Base-by-base conservation (phyloP, 352 stramenopile genomes). In the Globisporangium nodosum region DNA sequence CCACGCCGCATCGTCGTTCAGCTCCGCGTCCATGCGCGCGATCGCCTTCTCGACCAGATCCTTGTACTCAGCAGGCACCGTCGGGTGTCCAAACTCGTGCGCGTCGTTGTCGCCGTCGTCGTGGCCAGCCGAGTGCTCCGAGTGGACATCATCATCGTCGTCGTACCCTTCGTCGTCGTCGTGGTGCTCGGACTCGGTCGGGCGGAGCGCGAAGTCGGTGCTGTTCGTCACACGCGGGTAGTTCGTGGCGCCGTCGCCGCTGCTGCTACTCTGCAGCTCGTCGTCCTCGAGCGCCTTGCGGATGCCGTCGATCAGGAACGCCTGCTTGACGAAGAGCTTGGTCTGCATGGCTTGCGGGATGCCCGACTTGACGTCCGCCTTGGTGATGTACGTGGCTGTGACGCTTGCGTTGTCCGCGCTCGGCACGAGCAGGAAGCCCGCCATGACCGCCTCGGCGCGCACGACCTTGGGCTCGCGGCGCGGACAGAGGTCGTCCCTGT, bases 271-370 rank as follows among this genome's bases (percentile, higher is more conserved):
- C 64, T 53, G 30, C 20, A 33, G 40, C 12, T 75, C 56, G n/a
- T 81, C 68, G 0, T 89, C 73, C 21, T 89, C 76, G 13, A 87
- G 68, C 31, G 70, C 76, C 37, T 71, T 77, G 13, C 75, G 76
- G 21, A 87, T 43, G 37, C 70, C 76, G 42, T 87, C 78, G 46
- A 88, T 74, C 31, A 88, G 70, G 42, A 87, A 86, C 27, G 72
- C 74, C 54, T 89, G 79, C 69, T 87, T 89, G 43, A 83, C 68
- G 48, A 89, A 85, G 62, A 89, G 69, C 63, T 86, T 86, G n/a
- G 73, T 76, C 59, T 89, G 76, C 18, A 89, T 63, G 18, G 71
- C 58, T 18, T 62, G 54, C 0, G 73, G 76, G 27, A 87, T 85
- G 33, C 76, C 76, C 21, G 70, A 76, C 54, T 86, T 85, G 27